Conservation (phyloP, 208 protist genomes). For the Naegleria lovaniensis region DNA sequence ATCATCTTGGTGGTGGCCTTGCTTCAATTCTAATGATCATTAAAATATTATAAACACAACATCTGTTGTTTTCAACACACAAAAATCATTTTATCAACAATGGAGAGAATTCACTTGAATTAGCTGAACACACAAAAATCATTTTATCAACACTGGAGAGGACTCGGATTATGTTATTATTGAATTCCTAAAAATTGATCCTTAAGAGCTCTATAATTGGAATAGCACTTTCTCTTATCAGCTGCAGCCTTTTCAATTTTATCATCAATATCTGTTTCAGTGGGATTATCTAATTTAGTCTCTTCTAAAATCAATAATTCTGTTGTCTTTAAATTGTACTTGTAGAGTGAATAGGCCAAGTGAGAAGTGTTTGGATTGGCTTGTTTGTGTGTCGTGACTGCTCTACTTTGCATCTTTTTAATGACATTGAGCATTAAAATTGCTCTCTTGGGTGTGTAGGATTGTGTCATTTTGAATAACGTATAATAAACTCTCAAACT, state of each 20-base stretch:
- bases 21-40: too few relatives aligned
- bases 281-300: background rate
- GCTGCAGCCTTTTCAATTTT: background rate
- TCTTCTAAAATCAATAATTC: background rate
- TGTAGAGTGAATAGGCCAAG: background rate
- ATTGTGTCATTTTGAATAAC: background rate
- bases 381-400: background rate
- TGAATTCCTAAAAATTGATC: background rate
- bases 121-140: too few relatives aligned
- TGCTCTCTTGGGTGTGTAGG: background rate
- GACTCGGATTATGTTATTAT: too few relatives aligned
- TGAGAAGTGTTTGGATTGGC: background rate
- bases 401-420: conserved; percentile 14
- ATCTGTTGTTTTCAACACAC: too few relatives aligned
- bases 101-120: too few relatives aligned
- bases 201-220: background rate
- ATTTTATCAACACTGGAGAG: too few relatives aligned
- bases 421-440: background rate
- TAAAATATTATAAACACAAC: too few relatives aligned
- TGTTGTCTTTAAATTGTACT: background rate
- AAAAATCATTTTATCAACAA: too few relatives aligned
- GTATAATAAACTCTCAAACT: background rate
- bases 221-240: background rate
- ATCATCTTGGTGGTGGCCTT: too few relatives aligned
- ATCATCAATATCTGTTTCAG: background rate